These are phyloP conservation scores for Aspergillus vadensis DNA, from an alignment of 2,329 filamentous ascomycete genomes.

Conservation along the genomic window DNA sequence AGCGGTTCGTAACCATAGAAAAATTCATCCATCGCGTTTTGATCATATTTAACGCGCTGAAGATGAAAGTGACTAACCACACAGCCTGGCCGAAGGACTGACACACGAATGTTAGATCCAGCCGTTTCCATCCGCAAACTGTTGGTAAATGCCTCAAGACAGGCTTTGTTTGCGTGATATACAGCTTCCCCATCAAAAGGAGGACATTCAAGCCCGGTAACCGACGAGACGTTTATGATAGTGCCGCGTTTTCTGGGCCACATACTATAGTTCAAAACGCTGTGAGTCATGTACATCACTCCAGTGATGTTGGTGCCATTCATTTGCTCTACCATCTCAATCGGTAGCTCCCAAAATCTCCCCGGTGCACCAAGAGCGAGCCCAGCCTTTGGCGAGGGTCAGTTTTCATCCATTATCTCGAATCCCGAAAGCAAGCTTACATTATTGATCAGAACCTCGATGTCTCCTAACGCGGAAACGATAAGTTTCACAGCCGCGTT, in stretches of 20 bases:
- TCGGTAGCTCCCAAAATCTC: constrained; percentile 45
- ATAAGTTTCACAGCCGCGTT: constrained; percentile 33
- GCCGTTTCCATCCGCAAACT: constrained; percentile 51
- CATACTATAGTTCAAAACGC: constrained; percentile 50
- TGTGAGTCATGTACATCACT: constrained; percentile 50
- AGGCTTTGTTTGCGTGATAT: constrained; percentile 52
- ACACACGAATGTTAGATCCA: constrained; percentile 51
- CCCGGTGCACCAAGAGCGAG: constrained; percentile 51
- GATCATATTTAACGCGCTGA: constrained; percentile 49
- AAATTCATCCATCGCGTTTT: constrained; percentile 46
- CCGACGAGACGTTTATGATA: constrained; percentile 53
- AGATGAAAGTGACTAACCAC: constrained; percentile 54
- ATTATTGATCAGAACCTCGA: constrained; percentile 54
- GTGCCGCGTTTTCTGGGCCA: constrained; percentile 44
- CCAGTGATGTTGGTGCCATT: constrained; percentile 53
- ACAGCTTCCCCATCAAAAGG: constrained; percentile 54
- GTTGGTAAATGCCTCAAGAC: constrained; percentile 54
- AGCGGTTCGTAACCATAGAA: constrained; percentile 43
- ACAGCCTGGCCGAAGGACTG: constrained; percentile 51
- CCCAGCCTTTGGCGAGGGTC: constrained; percentile 37
- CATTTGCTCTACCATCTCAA: constrained; percentile 49
- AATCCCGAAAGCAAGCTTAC: constrained; percentile 14
- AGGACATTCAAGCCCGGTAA: constrained; percentile 51
- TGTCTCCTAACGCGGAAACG: constrained; percentile 37
- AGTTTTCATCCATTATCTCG: not conserved